phyloP scores from a whole-genome alignment of 805 yeast genomes.

The Ogataea nitratoaversa region DNA sequence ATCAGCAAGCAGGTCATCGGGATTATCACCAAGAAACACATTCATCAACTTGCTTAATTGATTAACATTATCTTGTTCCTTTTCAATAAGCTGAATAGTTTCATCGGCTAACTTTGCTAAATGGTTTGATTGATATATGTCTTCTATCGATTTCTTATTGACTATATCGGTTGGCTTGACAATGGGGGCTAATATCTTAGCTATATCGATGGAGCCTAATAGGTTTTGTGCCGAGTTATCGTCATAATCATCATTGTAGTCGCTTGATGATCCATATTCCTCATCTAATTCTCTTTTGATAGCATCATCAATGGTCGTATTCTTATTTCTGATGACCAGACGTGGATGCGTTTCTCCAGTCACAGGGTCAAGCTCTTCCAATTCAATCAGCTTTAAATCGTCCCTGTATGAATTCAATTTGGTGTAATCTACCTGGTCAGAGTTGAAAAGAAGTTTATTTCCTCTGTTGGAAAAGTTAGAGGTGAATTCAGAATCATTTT shows the following conservation, averaged over 20 bases:
- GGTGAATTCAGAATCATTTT: conserved; percentile 14
- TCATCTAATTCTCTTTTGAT: conserved; percentile 25
- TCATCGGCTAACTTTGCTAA: conserved; percentile 62
- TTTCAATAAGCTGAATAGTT: conserved; percentile 71
- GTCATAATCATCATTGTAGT: conserved; percentile 16
- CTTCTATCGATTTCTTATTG: conserved; percentile 61
- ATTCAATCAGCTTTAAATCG: conserved; percentile 17
- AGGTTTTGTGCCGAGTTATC: conserved; percentile 36
- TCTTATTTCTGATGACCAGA: conserved; percentile 24
- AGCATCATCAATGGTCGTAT: conserved; percentile 21
- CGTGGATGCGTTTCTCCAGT: conserved; percentile 18
- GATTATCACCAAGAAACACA: conserved; percentile 84
- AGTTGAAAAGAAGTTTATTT: conserved; percentile 23
- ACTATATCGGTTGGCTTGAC: conserved; percentile 76
- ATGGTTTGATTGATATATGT: conserved; percentile 57
- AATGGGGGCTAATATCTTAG: conserved; percentile 69
- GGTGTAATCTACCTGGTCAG: conserved; percentile 22
- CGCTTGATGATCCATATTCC: conserved; percentile 23
- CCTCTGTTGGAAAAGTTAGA: conserved; percentile 29
- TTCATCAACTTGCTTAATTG: conserved; percentile 68
- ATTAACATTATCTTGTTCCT: conserved; percentile 75
- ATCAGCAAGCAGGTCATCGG: conserved; percentile 58
- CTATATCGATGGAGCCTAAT: conserved; percentile 47
- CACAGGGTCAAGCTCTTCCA: conserved; percentile 14
- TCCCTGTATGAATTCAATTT: conserved; percentile 21